Conservation (phyloP, 2,329 filamentous ascomycete genomes). For the Aspergillus luchuensis region DNA sequence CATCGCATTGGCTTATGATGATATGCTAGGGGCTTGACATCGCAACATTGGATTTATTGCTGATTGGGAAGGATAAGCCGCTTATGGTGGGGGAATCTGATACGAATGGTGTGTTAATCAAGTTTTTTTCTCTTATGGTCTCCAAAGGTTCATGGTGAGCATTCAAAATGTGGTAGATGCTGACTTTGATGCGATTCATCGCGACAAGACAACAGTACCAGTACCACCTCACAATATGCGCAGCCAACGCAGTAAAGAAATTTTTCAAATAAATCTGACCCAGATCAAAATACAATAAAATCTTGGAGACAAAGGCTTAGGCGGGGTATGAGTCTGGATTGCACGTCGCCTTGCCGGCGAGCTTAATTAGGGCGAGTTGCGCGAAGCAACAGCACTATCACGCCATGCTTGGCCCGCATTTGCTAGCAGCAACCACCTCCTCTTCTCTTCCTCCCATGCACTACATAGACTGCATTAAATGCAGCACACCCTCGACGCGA, state of each 20-base stretch:
- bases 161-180: neutral
- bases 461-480: neutral
- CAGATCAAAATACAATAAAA: neutral
- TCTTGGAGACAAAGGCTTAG: neutral
- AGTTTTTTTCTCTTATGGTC: no score
- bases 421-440: neutral
- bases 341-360: neutral
- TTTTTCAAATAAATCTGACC: no score
- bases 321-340: neutral
- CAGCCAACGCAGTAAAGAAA: no score
- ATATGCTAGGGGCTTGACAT: conserved; percentile 20
- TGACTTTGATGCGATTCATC: no score
- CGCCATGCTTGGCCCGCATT: conserved; percentile 28
- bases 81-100: neutral
- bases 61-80: conserved; percentile 10
- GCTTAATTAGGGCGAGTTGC: conserved; percentile 11
- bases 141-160: neutral
- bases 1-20: conserved; percentile 22
- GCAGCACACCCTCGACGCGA: neutral
- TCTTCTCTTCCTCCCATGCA: neutral
- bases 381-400: conserved; percentile 23
- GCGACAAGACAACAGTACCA: no score
- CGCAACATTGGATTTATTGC: conserved; percentile 12
- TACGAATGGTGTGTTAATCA: neutral
- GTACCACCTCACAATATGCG: no score